A percentile compares a stretch with the other conserved stretches of the same genome.
These are phyloP conservation scores for Serendipita vermifera DNA, from an alignment of 768 basidiomycete species.

Conservation along the genomic window DNA sequence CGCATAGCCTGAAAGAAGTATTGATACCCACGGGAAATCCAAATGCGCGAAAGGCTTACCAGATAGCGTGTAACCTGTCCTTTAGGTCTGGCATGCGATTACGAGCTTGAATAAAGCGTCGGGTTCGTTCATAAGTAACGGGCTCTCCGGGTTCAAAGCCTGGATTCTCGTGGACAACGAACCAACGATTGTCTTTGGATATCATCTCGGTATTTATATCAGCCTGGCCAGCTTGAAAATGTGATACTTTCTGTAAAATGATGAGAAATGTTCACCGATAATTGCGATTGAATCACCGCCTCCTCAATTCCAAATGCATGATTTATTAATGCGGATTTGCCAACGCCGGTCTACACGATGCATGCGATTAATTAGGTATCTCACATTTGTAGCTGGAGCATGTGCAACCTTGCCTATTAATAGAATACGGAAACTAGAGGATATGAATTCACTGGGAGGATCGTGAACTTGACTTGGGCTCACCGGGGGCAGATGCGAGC, in stretches of 20 bases:
- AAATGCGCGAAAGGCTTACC: too few species aligned
- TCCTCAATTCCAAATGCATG: background rate
- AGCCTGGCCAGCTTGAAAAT: conserved; percentile 10
- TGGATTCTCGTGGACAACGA: conserved; percentile 16
- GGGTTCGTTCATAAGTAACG: conserved; percentile 5
- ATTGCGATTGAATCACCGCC: background rate
- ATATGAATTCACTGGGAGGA: background rate
- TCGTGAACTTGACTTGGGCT: background rate
- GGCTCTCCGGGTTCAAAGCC: conserved; percentile 15
- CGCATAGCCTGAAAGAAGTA: background rate
- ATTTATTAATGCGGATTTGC: background rate
- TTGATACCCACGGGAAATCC: too few species aligned
- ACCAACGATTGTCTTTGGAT: conserved; percentile 12
- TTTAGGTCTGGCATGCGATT: conserved; percentile 12
- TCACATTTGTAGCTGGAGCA: too few species aligned
- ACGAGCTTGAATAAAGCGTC: conserved; percentile 12
- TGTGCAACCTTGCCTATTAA: background rate
- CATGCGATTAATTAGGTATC: too few species aligned
- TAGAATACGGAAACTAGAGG: background rate
- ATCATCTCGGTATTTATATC: conserved; percentile 15
- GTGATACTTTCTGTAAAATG: background rate
- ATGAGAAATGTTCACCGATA: background rate
- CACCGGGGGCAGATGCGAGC: background rate
- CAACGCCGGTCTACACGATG: background rate
- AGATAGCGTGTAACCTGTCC: conserved; percentile 15